phyloP scores from a whole-genome alignment of 2,329 filamentous ascomycete genomes.

The Ceratocystis alfenasii region DNA sequence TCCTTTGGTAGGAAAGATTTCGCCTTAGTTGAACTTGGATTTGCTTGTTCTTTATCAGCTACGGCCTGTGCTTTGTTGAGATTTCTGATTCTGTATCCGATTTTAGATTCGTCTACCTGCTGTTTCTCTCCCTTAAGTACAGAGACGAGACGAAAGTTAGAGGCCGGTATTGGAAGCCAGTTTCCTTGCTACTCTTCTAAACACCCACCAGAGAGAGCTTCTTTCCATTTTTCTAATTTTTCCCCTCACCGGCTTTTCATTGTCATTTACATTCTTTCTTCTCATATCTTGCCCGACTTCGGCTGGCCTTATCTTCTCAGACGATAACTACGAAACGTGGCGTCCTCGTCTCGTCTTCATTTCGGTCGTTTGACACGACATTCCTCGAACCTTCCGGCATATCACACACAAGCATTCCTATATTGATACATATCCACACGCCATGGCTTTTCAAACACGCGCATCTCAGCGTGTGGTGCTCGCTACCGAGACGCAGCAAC shows the following conservation, averaged over 20 bases:
- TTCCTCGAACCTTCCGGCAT: neutral
- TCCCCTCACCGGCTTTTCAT: neutral
- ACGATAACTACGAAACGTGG: too few species aligned
- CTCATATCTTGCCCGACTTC: neutral
- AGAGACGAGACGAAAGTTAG: neutral
- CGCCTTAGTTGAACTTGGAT: neutral
- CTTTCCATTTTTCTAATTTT: neutral
- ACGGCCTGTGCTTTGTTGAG: conserved; percentile 6
- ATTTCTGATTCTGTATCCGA: neutral
- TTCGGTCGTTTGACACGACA: conserved; percentile 1
- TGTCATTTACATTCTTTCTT: neutral
- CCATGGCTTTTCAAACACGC: conserved; percentile 21
- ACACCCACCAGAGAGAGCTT: neutral
- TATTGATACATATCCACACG: neutral
- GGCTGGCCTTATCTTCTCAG: neutral
- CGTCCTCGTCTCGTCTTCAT: too few species aligned
- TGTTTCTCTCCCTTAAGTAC: neutral
- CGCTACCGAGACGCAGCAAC: conserved; percentile 14
- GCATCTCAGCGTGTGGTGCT: conserved; percentile 18
- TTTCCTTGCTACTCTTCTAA: neutral
- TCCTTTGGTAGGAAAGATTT: neutral
- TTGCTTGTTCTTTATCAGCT: neutral
- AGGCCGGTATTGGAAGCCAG: neutral
- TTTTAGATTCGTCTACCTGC: neutral
- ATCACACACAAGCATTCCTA: neutral